These are phyloP conservation scores for Eimeria necatrix DNA, from an alignment of 169 alveolate species.

Conservation along the genomic window DNA sequence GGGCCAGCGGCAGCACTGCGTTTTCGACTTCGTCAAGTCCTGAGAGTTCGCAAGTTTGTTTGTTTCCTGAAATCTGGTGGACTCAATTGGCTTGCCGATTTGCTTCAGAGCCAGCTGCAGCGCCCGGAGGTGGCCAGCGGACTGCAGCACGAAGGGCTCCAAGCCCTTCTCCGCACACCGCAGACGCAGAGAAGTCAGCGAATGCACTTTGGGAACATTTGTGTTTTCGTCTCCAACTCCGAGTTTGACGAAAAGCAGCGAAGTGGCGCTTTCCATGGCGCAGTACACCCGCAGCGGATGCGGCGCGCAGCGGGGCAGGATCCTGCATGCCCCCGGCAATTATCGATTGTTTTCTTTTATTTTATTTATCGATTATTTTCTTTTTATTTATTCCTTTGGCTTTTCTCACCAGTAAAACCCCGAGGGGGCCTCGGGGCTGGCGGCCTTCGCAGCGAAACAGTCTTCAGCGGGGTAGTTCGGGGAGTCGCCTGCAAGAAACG, in stretches of 20 bases:
- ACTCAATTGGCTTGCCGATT: constrained; percentile 17
- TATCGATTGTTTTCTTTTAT: not conserved
- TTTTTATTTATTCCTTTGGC: not conserved
- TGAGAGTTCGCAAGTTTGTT: not conserved
- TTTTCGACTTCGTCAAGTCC: constrained; percentile 84
- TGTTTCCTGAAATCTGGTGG: not conserved
- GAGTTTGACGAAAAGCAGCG: constrained; percentile 71
- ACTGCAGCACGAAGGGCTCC: constrained; percentile 84
- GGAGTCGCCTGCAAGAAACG: constrained; percentile 88
- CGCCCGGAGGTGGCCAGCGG: constrained; percentile 78
- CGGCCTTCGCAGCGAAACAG: constrained; percentile 88
- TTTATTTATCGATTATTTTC: not conserved
- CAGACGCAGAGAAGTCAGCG: constrained; percentile 81
- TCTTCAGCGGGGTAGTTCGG: constrained; percentile 93
- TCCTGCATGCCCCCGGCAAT: constrained; percentile 44
- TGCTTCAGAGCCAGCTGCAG: constrained; percentile 47
- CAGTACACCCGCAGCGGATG: constrained; percentile 94
- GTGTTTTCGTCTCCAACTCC: constrained; percentile 79
- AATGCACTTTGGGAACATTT: constrained; percentile 79
- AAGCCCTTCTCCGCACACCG: constrained; percentile 85
- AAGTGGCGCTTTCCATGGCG: constrained; percentile 88
- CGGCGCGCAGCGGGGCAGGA: constrained; percentile 94
- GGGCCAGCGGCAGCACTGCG: constrained; percentile 92
- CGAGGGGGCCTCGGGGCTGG: constrained; percentile 87
- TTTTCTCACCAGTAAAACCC: constrained; percentile 93